phyloP scores from a whole-genome alignment of 345 rosid species.

The Turnera subulata region DNA sequence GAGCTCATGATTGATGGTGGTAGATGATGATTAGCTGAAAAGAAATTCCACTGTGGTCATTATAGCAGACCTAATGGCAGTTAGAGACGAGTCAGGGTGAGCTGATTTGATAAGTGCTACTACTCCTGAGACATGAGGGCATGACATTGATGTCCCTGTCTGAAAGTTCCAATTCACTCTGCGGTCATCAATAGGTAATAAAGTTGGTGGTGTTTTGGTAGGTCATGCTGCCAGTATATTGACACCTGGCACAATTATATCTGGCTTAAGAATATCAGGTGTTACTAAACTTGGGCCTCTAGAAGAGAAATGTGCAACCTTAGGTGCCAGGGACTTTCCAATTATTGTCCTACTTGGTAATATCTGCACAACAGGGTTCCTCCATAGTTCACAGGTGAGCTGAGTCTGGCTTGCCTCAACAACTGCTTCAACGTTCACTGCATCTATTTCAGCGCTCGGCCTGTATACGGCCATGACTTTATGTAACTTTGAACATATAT shows the following conservation, averaged over 20 bases:
- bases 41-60: slow-evolving; percentile 86
- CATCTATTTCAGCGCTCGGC: too few relatives aligned
- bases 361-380: slow-evolving; percentile 33
- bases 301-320: slow-evolving; percentile 39
- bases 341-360: slow-evolving; percentile 43
- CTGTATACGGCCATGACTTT: too few relatives aligned
- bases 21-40: too few relatives aligned
- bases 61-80: slow-evolving; percentile 65
- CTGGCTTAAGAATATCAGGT: slow-evolving; percentile 76
- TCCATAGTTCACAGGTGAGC: slow-evolving; percentile 27
- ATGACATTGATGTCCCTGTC: slow-evolving; percentile 74
- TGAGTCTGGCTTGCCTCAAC: too few relatives aligned
- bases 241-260: slow-evolving; percentile 61
- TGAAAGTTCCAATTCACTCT: slow-evolving; percentile 53
- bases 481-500: too few relatives aligned
- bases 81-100: slow-evolving; percentile 67
- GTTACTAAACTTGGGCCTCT: slow-evolving; percentile 57
- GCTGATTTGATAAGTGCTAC: slow-evolving; percentile 60
- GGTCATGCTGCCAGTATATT: slow-evolving; percentile 77
- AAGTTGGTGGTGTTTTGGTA: slow-evolving; percentile 44
- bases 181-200: slow-evolving; percentile 23
- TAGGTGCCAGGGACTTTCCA: slow-evolving; percentile 39
- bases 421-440: too few relatives aligned
- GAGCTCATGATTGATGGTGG: too few relatives aligned
- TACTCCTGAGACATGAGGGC: slow-evolving; percentile 69